Evolutionary conservation across 257 asterid genomes (phyloP).

Genomic region (Nicotiana otophora): DNA sequence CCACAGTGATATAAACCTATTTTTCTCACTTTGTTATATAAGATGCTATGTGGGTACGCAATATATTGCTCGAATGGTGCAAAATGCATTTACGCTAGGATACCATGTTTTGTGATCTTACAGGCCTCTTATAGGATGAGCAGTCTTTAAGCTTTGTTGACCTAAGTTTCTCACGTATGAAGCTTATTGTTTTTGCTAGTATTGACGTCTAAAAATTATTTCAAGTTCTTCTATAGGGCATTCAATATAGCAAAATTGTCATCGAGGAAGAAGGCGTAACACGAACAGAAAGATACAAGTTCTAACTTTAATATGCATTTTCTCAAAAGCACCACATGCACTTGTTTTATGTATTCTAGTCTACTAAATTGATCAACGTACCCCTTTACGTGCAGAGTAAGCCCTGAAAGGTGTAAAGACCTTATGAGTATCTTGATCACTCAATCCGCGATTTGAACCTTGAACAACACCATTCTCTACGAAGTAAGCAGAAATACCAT

Average conservation of each 20-base stretch:
- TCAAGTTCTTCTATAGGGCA: not conserved
- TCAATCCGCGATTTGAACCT: conserved; percentile 29
- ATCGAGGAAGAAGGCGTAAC: not conserved
- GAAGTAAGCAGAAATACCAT: conserved; percentile 14
- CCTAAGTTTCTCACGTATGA: not conserved
- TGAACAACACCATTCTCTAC: conserved; percentile 16
- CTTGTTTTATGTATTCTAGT: not conserved
- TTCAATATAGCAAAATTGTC: not conserved
- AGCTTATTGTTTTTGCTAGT: not conserved
- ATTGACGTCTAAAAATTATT: not conserved
- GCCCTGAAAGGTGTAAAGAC: conserved; percentile 42
- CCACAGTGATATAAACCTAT: not conserved
- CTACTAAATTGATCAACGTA: conserved; percentile 13
- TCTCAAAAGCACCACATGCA: not conserved
- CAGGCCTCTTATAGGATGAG: not conserved
- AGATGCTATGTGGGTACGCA: not conserved
- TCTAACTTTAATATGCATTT: not conserved
- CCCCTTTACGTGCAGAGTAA: conserved; percentile 68
- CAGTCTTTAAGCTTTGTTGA: not conserved
- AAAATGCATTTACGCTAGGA: not conserved
- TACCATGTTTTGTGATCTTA: not conserved
- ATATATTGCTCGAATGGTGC: not conserved
- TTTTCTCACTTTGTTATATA: not conserved
- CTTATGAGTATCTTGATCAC: conserved; percentile 22
- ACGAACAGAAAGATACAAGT: not conserved